Percentiles rank a stretch among this genome's conserved stretches.
Evolutionary conservation across 177 flowering plant species (phyloP).

Genomic region (Vitis hybrid): DNA sequence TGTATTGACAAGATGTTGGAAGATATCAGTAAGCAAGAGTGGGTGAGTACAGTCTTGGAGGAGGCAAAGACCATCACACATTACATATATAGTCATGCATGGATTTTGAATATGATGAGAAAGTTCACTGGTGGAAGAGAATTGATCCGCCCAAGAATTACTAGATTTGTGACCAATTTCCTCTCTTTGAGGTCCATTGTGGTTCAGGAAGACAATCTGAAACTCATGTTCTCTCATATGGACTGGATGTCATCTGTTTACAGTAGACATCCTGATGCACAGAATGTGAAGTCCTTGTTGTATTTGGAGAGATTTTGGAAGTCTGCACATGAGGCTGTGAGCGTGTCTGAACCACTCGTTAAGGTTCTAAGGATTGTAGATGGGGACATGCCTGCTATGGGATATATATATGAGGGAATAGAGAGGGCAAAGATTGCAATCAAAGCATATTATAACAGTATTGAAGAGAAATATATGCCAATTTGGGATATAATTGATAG

Average conservation of each 20-base stretch:
- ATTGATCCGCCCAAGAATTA: slow-evolving; percentile 36
- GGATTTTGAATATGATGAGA: no score
- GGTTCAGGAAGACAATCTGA: slow-evolving; percentile 47
- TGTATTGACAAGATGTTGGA: slow-evolving; percentile 50
- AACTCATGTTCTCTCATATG: slow-evolving; percentile 46
- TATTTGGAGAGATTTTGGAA: slow-evolving; percentile 45
- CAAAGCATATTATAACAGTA: slow-evolving; percentile 40
- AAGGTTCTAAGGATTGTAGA: slow-evolving; percentile 48
- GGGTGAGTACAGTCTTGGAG: slow-evolving; percentile 43
- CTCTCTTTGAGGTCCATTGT: slow-evolving; percentile 43
- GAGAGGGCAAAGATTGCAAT: slow-evolving; percentile 46
- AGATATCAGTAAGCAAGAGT: slow-evolving; percentile 45
- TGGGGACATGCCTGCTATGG: slow-evolving; percentile 58
- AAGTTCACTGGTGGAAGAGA: no score
- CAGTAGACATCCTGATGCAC: slow-evolving; percentile 39
- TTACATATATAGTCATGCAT: slow-evolving; percentile 30
- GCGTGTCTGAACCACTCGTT: slow-evolving; percentile 44
- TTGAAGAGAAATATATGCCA: slow-evolving; percentile 43
- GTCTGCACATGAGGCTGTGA: slow-evolving; percentile 43
- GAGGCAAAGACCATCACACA: slow-evolving; percentile 38
- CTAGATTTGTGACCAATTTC: slow-evolving; percentile 38
- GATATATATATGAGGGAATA: slow-evolving; percentile 52
- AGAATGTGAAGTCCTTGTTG: slow-evolving; percentile 36
- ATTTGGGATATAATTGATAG: slow-evolving; percentile 52
- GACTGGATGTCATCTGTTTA: slow-evolving; percentile 46